phyloP scores from a whole-genome alignment of 306 rosid species.

The Hippophae gyantsensis region DNA sequence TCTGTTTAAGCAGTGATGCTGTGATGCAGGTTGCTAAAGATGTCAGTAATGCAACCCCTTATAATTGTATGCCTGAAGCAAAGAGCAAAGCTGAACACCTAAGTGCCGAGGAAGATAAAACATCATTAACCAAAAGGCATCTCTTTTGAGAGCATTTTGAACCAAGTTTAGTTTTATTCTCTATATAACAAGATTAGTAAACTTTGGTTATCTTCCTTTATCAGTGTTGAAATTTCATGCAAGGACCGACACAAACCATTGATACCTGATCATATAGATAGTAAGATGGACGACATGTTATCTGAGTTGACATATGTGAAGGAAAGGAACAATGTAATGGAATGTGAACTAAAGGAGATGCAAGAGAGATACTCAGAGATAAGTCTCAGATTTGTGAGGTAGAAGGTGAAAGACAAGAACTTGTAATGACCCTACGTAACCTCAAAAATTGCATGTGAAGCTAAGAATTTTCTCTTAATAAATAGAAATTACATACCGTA shows the following conservation, averaged over 20 bases:
- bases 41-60: constrained; percentile 19
- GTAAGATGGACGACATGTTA: constrained; percentile 18
- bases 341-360: constrained; percentile 89
- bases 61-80: constrained; percentile 14
- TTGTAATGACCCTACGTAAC: constrained; percentile 79
- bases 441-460: constrained; percentile 51
- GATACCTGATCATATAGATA: constrained; percentile 10
- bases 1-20: background rate
- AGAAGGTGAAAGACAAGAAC: constrained; percentile 96
- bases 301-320: constrained; percentile 40
- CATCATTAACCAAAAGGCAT: constrained; percentile 37
- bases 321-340: constrained; percentile 73
- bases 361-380: constrained; percentile 96
- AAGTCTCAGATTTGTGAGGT: constrained; percentile 94
- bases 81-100: constrained; percentile 5
- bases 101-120: background rate
- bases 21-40: constrained; percentile 35
- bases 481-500: constrained; percentile 9
- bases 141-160: constrained; percentile 1
- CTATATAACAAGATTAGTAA: constrained; percentile 6
- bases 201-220: constrained; percentile 12
- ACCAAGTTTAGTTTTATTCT: constrained; percentile 3
- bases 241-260: constrained; percentile 22
- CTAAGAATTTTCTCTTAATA: constrained; percentile 23
- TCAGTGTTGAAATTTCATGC: constrained; percentile 25